Evolutionary conservation across 2,329 filamentous ascomycete genomes (phyloP).

Genomic region (Monilinia polystroma): DNA sequence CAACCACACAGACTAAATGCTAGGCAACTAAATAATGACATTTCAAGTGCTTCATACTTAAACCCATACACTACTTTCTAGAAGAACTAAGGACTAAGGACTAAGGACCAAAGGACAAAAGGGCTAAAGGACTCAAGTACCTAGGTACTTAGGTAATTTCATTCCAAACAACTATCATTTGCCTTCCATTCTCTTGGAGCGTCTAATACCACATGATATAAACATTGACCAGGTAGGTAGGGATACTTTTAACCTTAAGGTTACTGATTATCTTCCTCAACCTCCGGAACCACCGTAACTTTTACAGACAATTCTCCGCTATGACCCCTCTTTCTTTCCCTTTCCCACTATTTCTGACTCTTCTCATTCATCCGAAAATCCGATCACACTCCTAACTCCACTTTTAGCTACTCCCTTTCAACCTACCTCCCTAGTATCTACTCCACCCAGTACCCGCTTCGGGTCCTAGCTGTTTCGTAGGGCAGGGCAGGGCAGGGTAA

Average conservation of each 20-base stretch:
- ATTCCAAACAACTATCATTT: neutral
- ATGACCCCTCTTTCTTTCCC: neutral
- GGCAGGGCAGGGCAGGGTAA: slow-evolving; percentile 13
- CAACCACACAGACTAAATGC: neutral
- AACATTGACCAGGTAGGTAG: no score
- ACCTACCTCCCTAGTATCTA: neutral
- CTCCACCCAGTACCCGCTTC: slow-evolving; percentile 16
- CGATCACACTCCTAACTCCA: slow-evolving; percentile 14
- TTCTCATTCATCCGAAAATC: slow-evolving; percentile 16
- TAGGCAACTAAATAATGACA: neutral
- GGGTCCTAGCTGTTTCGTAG: slow-evolving; percentile 16
- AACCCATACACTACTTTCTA: slow-evolving; percentile 10
- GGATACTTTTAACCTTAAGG: neutral
- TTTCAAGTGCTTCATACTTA: neutral
- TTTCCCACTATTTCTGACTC: no score
- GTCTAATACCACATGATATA: neutral
- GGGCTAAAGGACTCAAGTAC: neutral
- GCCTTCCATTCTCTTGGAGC: neutral
- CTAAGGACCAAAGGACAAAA: no score
- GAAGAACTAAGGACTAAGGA: neutral
- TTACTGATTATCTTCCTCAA: neutral
- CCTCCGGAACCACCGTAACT: neutral
- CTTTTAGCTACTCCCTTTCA: neutral
- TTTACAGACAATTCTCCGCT: slow-evolving; percentile 8
- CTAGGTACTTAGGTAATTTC: neutral